Conservation (phyloP, 208 protist genomes). For the Entamoeba histolytica region DNA sequence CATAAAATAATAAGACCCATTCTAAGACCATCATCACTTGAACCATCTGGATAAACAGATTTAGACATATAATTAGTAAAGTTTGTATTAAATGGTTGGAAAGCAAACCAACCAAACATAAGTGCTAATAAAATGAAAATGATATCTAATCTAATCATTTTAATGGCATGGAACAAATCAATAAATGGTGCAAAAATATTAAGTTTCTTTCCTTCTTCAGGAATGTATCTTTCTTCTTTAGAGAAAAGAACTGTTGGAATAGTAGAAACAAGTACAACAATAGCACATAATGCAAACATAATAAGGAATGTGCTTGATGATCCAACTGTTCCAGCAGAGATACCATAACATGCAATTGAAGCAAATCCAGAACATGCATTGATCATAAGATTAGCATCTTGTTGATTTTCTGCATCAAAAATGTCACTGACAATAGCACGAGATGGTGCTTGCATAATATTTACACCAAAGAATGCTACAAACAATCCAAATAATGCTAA, state of each 20-base stretch:
- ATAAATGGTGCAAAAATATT: no score
- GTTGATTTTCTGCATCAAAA: neutral
- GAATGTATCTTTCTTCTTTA: no score
- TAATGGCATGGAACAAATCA: no score
- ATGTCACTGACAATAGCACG: conserved; percentile 7
- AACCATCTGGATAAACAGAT: no score
- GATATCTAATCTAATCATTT: no score
- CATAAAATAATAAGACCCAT: no score
- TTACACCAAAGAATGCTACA: neutral
- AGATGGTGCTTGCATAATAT: neutral
- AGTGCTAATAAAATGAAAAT: no score
- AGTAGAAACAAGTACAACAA: neutral
- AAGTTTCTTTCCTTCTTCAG: no score
- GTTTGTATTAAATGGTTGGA: no score
- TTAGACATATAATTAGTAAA: no score
- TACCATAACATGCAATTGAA: neutral
- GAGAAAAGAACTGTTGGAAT: neutral
- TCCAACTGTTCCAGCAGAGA: neutral
- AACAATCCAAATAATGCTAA: neutral
- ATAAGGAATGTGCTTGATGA: neutral
- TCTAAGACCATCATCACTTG: no score
- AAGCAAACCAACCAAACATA: no score
- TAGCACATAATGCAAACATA: neutral
- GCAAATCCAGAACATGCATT: neutral
- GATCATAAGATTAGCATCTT: neutral